Evolutionary conservation across 2,329 filamentous ascomycete genomes (phyloP).

Genomic region (Beauveria scarabaeidicola): DNA sequence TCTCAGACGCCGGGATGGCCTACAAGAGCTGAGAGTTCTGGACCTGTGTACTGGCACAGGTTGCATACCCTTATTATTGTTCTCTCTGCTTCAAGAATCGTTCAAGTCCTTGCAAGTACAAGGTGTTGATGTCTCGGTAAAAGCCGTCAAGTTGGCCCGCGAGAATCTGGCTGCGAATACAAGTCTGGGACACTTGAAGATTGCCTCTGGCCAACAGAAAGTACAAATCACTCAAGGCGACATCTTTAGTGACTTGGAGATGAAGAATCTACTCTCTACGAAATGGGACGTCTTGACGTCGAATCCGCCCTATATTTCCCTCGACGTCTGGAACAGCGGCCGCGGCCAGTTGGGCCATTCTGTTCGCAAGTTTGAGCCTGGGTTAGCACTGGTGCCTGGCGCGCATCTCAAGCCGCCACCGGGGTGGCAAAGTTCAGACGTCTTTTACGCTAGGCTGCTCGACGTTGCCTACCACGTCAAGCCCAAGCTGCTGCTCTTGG

Average conservation of each 20-base stretch:
- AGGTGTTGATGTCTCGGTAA: conserved; percentile 65
- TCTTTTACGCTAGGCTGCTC: conserved; percentile 62
- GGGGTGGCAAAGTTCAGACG: conserved; percentile 33
- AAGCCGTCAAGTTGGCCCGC: conserved; percentile 56
- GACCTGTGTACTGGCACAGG: conserved; percentile 90
- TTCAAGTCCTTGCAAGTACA: conserved; percentile 40
- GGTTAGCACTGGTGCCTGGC: conserved; percentile 61
- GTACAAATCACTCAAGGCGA: conserved; percentile 41
- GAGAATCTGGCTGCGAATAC: conserved; percentile 53
- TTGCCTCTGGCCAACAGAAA: conserved; percentile 12
- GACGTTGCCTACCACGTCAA: conserved; percentile 39
- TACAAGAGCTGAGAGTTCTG: conserved; percentile 43
- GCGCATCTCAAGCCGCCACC: conserved; percentile 20
- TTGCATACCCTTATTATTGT: conserved; percentile 75
- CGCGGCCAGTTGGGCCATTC: conserved; percentile 51
- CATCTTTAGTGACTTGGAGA: conserved; percentile 37
- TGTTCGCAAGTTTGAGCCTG: conserved; percentile 76
- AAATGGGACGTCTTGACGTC: conserved; percentile 63
- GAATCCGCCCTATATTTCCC: conserved; percentile 88
- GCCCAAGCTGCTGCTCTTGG: conserved; percentile 54
- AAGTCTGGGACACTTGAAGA: conserved; percentile 17
- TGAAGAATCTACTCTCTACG: conserved; percentile 18
- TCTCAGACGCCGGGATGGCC: neutral
- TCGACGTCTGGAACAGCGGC: conserved; percentile 30
- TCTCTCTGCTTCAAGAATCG: conserved; percentile 45